Percentiles rank a stretch among this genome's conserved stretches.
phyloP scores from a whole-genome alignment of 73 alveolate genomes.

The Paramecium sonneborni region DNA sequence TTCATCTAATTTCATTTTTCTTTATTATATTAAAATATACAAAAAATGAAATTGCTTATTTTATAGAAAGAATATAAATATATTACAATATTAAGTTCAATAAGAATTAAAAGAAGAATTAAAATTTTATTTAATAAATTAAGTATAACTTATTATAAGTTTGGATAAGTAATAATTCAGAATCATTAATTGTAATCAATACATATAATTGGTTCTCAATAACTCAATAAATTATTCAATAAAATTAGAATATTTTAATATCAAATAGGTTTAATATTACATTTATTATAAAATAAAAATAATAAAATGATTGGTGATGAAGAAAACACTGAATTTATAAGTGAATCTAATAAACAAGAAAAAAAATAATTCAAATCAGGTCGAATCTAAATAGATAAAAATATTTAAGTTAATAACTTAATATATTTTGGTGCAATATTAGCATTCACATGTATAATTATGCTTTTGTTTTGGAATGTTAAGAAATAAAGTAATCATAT shows the following conservation, averaged over 20 bases:
- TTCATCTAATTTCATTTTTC: not conserved
- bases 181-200: not conserved
- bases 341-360: not conserved
- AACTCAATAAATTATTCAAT: not conserved
- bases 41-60: not conserved
- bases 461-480: not conserved
- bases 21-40: not conserved
- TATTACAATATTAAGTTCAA: not conserved
- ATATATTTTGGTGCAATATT: not conserved
- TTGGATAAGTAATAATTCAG: too few species aligned
- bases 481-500: not conserved
- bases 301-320: slow-evolving; percentile 17
- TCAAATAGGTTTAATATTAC: not conserved
- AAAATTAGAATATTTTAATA: too few species aligned
- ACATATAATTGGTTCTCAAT: not conserved
- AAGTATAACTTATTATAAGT: not conserved
- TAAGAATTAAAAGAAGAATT: not conserved
- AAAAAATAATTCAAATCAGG: not conserved
- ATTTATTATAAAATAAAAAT: not conserved
- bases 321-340: slow-evolving; percentile 13
- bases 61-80: not conserved
- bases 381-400: not conserved
- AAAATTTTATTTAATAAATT: not conserved
- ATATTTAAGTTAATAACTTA: not conserved
- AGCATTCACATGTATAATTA: not conserved